Conservation (phyloP, 192 early-diverging fungal species). For the Coemansia sp. region DNA sequence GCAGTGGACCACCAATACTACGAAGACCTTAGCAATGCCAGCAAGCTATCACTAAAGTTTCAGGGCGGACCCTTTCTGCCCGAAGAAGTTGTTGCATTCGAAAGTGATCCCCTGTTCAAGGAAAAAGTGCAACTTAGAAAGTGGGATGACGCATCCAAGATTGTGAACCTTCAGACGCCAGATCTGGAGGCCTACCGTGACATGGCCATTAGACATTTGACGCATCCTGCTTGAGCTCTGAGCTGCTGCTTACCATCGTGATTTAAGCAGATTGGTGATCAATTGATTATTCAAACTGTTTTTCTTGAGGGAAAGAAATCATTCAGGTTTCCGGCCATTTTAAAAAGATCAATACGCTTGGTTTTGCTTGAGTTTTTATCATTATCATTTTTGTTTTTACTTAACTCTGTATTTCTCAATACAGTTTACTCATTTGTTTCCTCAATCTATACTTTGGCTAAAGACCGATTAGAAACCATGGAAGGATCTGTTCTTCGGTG, state of each 20-base stretch:
- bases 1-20: conserved; percentile 52
- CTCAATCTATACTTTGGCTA: not conserved
- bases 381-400: not conserved
- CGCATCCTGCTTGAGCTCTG: too few relatives aligned
- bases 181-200: conserved; percentile 47
- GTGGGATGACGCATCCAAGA: conserved; percentile 60
- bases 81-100: conserved; percentile 49
- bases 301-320: too few relatives aligned
- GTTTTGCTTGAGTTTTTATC: too few relatives aligned
- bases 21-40: conserved; percentile 50
- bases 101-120: conserved; percentile 56
- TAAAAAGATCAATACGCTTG: too few relatives aligned
- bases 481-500: not conserved
- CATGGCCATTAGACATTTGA: conserved; percentile 47
- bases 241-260: too few relatives aligned
- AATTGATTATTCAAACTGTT: too few relatives aligned
- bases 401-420: not conserved
- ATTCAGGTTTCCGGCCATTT: too few relatives aligned
- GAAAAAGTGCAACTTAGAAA: conserved; percentile 57
- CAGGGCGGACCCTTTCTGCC: conserved; percentile 55
- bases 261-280: too few relatives aligned
- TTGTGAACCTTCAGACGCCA: conserved; percentile 47
- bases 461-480: not conserved
- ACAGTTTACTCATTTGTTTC: not conserved
- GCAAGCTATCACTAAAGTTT: conserved; percentile 58